phyloP scores from a whole-genome alignment of 805 yeast species.

The Blastobotrys peoriensis region DNA sequence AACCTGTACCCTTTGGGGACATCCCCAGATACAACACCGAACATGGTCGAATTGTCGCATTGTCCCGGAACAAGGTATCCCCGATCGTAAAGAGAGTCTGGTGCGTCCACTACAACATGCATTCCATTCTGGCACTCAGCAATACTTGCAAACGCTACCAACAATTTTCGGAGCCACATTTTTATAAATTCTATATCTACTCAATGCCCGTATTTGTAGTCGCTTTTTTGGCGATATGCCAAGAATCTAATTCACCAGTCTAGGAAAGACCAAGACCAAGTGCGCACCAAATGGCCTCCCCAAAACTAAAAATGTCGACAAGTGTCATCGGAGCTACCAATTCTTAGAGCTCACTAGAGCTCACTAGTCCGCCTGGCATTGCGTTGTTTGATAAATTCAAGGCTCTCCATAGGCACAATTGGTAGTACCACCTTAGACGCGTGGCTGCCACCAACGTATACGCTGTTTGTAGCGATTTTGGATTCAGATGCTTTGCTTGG shows the following conservation, averaged over 20 bases:
- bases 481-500: not conserved
- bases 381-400: not conserved
- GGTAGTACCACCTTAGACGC: not conserved
- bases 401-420: not conserved
- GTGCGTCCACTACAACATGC: not conserved
- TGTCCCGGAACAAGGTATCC: not conserved
- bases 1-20: not conserved
- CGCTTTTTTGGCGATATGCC: too few relatives aligned
- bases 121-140: not conserved
- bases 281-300: too few relatives aligned
- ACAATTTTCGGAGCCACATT: too few relatives aligned
- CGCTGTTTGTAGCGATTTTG: not conserved
- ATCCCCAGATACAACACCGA: not conserved
- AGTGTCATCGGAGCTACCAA: too few relatives aligned
- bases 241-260: too few relatives aligned
- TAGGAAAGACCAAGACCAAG: too few relatives aligned
- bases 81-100: not conserved
- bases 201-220: too few relatives aligned
- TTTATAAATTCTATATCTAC: too few relatives aligned
- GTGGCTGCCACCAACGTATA: not conserved
- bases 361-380: not conserved
- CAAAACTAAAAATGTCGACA: too few relatives aligned
- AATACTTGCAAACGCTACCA: too few relatives aligned
- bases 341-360: not conserved
- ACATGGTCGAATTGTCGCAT: not conserved